Conservation (phyloP, 1,284 basidiomycete genomes). For the Cutaneotrichosporon mucoides region DNA sequence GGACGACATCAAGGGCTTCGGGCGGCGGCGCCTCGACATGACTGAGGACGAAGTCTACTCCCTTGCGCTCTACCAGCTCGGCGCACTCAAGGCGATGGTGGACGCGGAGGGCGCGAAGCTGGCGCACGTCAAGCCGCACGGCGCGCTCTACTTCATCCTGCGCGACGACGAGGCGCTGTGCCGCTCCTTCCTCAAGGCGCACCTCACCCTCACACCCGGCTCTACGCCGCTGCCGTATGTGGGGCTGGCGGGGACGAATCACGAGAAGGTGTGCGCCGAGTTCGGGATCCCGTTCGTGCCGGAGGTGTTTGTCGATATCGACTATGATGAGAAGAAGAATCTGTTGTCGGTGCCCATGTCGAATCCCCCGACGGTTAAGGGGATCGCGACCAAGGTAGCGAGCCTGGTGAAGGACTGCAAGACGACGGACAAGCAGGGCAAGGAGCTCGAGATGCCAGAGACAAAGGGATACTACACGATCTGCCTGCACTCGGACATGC, state of each 20-base stretch:
- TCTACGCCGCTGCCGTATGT: constrained; percentile 31
- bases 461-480: constrained; percentile 61
- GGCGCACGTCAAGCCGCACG: constrained; percentile 32
- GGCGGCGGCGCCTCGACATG: constrained; percentile 13
- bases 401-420: constrained; percentile 63
- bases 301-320: constrained; percentile 36
- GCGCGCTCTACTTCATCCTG: constrained; percentile 34
- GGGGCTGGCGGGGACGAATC: constrained; percentile 39
- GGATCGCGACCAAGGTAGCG: constrained; percentile 66
- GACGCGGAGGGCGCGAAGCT: constrained; percentile 34
- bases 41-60: constrained; percentile 19
- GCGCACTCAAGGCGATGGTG: constrained; percentile 39
- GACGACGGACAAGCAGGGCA: constrained; percentile 17
- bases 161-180: constrained; percentile 30
- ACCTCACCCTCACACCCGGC: constrained; percentile 28
- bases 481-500: constrained; percentile 45
- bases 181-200: constrained; percentile 36
- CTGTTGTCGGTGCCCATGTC: constrained; percentile 36
- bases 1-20: constrained; percentile 19
- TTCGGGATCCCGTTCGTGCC: constrained; percentile 40
- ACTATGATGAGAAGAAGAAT: constrained; percentile 32
- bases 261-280: constrained; percentile 37
- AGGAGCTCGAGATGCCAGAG: constrained; percentile 9
- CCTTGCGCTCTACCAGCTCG: constrained; percentile 33
- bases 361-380: constrained; percentile 29